These are phyloP conservation scores for Cystofilobasidium bisporidii DNA, from an alignment of 768 basidiomycete species.

Conservation along the genomic window DNA sequence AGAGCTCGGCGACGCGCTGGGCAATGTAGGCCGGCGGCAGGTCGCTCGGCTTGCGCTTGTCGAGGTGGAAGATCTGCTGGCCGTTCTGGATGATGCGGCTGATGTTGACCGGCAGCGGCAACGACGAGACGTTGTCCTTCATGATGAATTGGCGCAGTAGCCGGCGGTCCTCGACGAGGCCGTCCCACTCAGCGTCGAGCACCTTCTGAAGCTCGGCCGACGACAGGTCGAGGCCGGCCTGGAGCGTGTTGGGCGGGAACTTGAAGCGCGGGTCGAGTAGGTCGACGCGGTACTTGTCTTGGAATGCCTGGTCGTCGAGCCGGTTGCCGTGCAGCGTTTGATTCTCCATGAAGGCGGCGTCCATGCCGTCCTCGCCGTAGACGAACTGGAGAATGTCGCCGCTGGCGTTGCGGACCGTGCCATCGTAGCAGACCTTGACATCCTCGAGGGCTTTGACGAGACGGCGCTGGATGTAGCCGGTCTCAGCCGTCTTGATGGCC, in stretches of 20 bases:
- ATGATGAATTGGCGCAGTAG: conserved; percentile 75
- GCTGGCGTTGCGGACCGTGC: conserved; percentile 92
- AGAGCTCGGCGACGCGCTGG: conserved; percentile 63
- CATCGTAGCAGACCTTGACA: conserved; percentile 94
- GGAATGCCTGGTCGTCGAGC: conserved; percentile 70
- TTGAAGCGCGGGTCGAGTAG: conserved; percentile 60
- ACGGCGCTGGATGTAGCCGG: conserved; percentile 96
- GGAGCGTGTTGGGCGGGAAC: conserved; percentile 67
- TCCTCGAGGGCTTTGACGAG: conserved; percentile 97
- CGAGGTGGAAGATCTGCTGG: conserved; percentile 92
- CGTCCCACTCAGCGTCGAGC: conserved; percentile 66
- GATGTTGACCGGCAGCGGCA: conserved; percentile 90
- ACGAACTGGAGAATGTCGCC: conserved; percentile 93
- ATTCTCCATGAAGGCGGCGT: conserved; percentile 92
- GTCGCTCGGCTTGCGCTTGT: conserved; percentile 84
- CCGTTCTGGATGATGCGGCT: conserved; percentile 93
- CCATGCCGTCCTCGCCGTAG: conserved; percentile 99
- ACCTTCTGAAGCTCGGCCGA: conserved; percentile 72
- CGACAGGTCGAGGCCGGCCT: conserved; percentile 77
- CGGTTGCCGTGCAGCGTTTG: conserved; percentile 86
- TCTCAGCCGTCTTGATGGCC: conserved; percentile 98
- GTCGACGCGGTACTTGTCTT: conserved; percentile 89
- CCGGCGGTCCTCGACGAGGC: conserved; percentile 62
- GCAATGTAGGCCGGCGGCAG: conserved; percentile 80
- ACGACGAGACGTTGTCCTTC: conserved; percentile 56